phyloP scores from a whole-genome alignment of 2,329 filamentous ascomycete species.

The Hymenoscyphus occultus region DNA sequence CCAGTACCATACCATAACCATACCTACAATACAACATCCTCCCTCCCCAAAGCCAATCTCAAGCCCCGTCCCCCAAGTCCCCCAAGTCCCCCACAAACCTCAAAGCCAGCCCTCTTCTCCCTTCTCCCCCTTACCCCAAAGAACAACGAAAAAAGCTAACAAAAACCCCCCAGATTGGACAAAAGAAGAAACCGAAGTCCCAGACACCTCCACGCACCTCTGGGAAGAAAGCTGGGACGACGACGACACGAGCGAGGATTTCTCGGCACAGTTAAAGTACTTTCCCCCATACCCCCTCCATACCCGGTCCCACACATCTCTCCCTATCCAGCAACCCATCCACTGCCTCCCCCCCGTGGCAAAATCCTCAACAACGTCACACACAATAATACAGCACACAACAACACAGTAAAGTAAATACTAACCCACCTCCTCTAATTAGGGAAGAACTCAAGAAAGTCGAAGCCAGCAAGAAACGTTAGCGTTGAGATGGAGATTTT shows the following conservation, averaged over 20 bases:
- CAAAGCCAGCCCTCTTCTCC: no score
- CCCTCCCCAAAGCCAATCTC: neutral
- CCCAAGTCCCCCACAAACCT: no score
- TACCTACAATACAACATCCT: neutral
- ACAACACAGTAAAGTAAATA: neutral
- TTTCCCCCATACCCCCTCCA: no score
- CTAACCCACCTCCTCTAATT: constrained; percentile 9
- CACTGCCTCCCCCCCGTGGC: no score
- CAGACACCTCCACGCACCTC: constrained; percentile 73
- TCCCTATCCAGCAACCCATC: no score
- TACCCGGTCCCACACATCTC: no score
- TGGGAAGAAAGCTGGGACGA: constrained; percentile 99
- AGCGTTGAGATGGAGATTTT: constrained; percentile 22
- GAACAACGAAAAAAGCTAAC: no score
- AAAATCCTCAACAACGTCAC: no score
- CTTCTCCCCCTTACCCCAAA: no score
- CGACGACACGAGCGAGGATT: constrained; percentile 95
- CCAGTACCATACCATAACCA: neutral
- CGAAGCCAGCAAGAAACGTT: constrained; percentile 68
- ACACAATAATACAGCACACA: no score
- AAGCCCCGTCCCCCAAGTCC: no score
- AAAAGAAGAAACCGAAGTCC: constrained; percentile 84
- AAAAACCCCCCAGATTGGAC: constrained; percentile 69
- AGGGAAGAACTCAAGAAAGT: constrained; percentile 96
- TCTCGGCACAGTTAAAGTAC: constrained; percentile 94